These are phyloP conservation scores for Globisporangium paddicum DNA, from an alignment of 352 stramenopile genomes.

Conservation along the genomic window DNA sequence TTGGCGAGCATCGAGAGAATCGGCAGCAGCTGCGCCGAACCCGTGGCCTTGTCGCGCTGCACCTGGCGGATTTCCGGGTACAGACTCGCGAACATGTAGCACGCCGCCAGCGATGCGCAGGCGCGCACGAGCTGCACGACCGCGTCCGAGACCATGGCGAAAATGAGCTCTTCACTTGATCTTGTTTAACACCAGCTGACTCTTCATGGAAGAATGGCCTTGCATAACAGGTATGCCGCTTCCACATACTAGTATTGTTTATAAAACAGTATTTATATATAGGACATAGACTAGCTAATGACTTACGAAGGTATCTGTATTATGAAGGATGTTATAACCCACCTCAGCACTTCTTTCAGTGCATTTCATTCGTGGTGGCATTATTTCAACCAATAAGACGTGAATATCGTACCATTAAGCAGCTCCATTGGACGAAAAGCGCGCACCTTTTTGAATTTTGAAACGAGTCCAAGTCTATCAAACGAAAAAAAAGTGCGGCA, in stretches of 20 bases:
- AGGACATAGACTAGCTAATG: not conserved
- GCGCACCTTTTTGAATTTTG: not conserved
- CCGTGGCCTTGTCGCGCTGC: conserved; percentile 19
- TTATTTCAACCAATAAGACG: not conserved
- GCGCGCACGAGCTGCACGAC: conserved; percentile 31
- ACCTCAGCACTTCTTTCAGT: not conserved
- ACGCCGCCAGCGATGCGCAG: conserved; percentile 36
- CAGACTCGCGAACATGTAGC: conserved; percentile 42
- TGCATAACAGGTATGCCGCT: not conserved
- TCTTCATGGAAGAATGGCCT: not conserved
- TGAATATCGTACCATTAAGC: not conserved
- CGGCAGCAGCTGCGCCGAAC: conserved; percentile 20
- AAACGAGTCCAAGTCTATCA: not conserved
- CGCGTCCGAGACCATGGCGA: conserved; percentile 15
- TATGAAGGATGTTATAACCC: too few species aligned
- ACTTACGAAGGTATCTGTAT: too few species aligned
- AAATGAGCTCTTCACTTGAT: not conserved
- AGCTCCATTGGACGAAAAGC: not conserved
- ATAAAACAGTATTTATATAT: too few species aligned
- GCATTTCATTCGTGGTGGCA: not conserved
- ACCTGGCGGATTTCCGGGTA: conserved; percentile 32
- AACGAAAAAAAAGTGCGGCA: not conserved
- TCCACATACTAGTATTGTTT: too few species aligned
- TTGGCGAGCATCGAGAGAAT: conserved; percentile 65
- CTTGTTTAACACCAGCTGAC: not conserved